These are phyloP conservation scores for Hymenoscyphus occultus DNA, from an alignment of 2,329 filamentous ascomycete species.

Conservation along the genomic window DNA sequence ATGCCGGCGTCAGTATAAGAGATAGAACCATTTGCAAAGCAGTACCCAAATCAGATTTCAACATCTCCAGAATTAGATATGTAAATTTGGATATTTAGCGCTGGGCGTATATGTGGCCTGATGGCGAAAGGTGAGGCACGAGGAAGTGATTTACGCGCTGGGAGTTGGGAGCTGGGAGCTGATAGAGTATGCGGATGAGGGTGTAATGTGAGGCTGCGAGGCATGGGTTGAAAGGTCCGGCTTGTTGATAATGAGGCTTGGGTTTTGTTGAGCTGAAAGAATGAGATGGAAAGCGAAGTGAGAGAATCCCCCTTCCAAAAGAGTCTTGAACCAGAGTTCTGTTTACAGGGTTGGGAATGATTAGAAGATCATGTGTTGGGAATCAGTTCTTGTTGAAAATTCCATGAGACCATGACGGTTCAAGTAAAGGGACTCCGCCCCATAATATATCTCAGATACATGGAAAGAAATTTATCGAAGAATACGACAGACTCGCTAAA, in stretches of 20 bases:
- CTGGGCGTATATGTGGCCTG: background rate
- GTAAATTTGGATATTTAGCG: background rate
- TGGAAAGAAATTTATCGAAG: background rate
- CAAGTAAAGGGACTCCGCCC: background rate
- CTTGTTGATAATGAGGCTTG: background rate
- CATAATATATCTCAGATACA: too few relatives aligned
- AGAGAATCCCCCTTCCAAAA: background rate
- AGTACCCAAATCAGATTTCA: too few relatives aligned
- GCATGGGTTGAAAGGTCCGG: background rate
- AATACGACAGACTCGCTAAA: background rate
- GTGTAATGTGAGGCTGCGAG: background rate
- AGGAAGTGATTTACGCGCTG: background rate
- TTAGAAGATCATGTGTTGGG: too few relatives aligned
- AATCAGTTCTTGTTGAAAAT: too few relatives aligned
- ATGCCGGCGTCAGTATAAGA: too few relatives aligned
- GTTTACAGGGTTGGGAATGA: too few relatives aligned
- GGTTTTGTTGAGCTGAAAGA: background rate
- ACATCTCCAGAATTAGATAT: too few relatives aligned
- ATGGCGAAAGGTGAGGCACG: background rate
- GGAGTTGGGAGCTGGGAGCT: background rate
- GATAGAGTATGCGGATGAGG: background rate
- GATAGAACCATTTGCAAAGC: too few relatives aligned
- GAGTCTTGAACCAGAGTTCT: too few relatives aligned
- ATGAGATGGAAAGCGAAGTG: background rate
- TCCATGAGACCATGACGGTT: too few relatives aligned